Evolutionary conservation across 2,329 filamentous ascomycete species (phyloP).

Genomic region (Emergomyces africanus): DNA sequence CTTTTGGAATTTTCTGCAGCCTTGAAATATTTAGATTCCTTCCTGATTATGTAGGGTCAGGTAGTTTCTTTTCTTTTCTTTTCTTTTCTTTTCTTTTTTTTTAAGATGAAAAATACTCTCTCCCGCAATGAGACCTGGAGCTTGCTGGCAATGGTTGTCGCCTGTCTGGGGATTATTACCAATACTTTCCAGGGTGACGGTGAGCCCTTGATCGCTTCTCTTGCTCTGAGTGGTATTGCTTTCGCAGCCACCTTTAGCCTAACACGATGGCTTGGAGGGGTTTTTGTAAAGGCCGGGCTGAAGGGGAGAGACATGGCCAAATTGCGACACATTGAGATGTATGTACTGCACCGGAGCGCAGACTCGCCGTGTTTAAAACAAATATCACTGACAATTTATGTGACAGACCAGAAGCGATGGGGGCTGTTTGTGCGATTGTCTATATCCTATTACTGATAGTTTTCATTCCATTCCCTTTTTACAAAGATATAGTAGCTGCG

Average conservation of each 20-base stretch:
- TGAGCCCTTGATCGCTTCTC: slow-evolving; percentile 75
- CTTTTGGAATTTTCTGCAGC: neutral
- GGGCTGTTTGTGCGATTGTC: slow-evolving; percentile 80
- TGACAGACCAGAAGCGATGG: slow-evolving; percentile 79
- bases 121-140: slow-evolving; percentile 43
- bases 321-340: slow-evolving; percentile 60
- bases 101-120: slow-evolving; percentile 30
- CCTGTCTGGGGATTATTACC: slow-evolving; percentile 53
- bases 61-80: neutral
- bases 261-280: slow-evolving; percentile 84
- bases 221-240: slow-evolving; percentile 74
- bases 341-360: slow-evolving; percentile 17
- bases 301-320: slow-evolving; percentile 86
- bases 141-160: slow-evolving; percentile 51
- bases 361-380: neutral
- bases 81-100: too few relatives aligned
- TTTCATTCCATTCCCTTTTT: slow-evolving; percentile 95
- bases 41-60: neutral
- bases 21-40: neutral
- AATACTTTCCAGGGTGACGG: slow-evolving; percentile 78
- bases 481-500: slow-evolving; percentile 92
- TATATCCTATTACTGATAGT: slow-evolving; percentile 80
- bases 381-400: slow-evolving; percentile 6
- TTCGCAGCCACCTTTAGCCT: slow-evolving; percentile 73
- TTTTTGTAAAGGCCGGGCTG: slow-evolving; percentile 77